Percentiles rank a stretch among this genome's conserved stretches.
Conservation (phyloP, 345 rosid genomes). For the thale cress (Arabidopsis thaliana) region DNA sequence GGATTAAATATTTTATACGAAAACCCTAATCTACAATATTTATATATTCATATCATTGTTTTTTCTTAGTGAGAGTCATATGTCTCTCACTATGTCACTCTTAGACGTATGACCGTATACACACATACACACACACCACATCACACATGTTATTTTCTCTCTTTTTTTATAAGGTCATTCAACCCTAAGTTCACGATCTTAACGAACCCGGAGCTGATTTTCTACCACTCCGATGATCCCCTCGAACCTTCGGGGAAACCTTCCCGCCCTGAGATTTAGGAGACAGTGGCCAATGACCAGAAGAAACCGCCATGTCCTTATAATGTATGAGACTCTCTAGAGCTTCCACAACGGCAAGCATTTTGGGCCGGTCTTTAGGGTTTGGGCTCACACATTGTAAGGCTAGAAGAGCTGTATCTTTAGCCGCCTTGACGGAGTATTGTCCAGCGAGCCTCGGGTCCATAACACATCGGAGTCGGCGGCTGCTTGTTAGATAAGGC, state of each 20-base stretch:
- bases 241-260: conserved; percentile 44
- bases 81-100: conserved; percentile 25
- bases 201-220: conserved; percentile 55
- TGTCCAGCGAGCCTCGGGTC: conserved; percentile 85
- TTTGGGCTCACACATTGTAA: conserved; percentile 72
- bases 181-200: conserved; percentile 32
- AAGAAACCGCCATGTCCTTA: conserved; percentile 80
- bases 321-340: conserved; percentile 64
- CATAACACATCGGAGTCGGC: conserved; percentile 68
- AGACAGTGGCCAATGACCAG: conserved; percentile 70
- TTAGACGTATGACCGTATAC: conserved; percentile 17
- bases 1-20: background rate
- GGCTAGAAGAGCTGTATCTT: conserved; percentile 67
- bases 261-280: conserved; percentile 46
- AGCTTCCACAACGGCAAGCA: conserved; percentile 66
- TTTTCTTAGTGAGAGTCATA: conserved; percentile 1
- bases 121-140: background rate
- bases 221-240: conserved; percentile 43
- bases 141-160: background rate
- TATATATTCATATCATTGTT: background rate
- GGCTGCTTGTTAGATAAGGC: conserved; percentile 74
- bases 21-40: background rate
- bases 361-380: conserved; percentile 90
- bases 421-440: conserved; percentile 89
- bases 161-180: conserved; percentile 4